Evolutionary conservation across 2,329 filamentous ascomycete species (phyloP).

Genomic region (Fusarium foetens): DNA sequence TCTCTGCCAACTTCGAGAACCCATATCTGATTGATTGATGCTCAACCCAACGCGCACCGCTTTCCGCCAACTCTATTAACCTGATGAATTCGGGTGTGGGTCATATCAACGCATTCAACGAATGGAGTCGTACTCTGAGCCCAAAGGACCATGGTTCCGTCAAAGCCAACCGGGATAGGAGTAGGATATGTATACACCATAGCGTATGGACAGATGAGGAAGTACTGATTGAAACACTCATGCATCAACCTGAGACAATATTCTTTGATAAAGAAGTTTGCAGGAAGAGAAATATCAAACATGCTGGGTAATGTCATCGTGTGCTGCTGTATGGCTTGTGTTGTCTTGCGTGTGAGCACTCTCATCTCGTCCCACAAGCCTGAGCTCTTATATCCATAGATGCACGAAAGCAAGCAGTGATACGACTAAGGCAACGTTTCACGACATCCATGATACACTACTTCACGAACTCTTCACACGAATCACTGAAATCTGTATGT

Average conservation of each 20-base stretch:
- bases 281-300: not conserved
- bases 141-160: conserved; percentile 6
- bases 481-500: not conserved
- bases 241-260: conserved; percentile 2
- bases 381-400: conserved; percentile 3
- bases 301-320: not conserved
- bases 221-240: not conserved
- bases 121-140: not conserved
- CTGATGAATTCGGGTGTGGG: not conserved
- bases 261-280: not conserved
- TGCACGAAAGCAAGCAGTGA: not conserved
- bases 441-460: not conserved
- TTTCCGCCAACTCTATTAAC: conserved; percentile 21
- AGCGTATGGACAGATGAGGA: not conserved
- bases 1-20: not conserved
- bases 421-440: not conserved
- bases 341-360: not conserved
- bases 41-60: conserved; percentile 13
- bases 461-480: not conserved
- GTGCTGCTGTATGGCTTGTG: not conserved
- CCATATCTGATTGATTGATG: conserved; percentile 13
- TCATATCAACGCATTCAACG: conserved; percentile 9
- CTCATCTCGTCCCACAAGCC: not conserved
- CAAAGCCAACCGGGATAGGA: not conserved
- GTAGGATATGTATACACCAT: not conserved